A percentile compares a stretch with the other conserved stretches of the same genome.
Conservation (phyloP, 1,139 yeast genomes). For the Torulaspora pretoriensis region DNA sequence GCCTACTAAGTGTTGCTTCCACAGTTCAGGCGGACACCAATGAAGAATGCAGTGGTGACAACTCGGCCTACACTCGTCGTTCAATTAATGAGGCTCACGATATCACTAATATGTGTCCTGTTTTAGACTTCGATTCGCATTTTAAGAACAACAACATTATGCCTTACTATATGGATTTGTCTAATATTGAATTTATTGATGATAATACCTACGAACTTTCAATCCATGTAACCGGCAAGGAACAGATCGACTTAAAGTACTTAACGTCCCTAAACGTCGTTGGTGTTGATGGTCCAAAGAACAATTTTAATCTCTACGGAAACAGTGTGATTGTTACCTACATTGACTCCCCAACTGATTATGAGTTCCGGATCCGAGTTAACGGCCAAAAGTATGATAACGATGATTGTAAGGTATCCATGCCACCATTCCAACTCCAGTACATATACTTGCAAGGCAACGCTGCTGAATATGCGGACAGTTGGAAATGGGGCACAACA, state of each 20-base stretch:
- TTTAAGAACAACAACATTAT: constrained; percentile 20
- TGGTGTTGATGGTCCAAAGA: constrained; percentile 30
- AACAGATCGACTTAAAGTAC: constrained; percentile 22
- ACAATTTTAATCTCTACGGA: constrained; percentile 28
- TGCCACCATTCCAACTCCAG: constrained; percentile 33
- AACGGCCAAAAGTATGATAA: constrained; percentile 17
- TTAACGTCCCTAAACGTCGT: constrained; percentile 32
- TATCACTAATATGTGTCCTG: constrained; percentile 19
- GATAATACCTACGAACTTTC: constrained; percentile 28
- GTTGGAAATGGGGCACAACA: constrained; percentile 26
- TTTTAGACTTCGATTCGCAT: constrained; percentile 25
- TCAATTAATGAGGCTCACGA: background rate
- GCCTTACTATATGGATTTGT: constrained; percentile 25
- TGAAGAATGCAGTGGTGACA: too few relatives aligned
- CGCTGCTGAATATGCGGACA: constrained; percentile 13
- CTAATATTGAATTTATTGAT: constrained; percentile 21
- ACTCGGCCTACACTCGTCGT: background rate
- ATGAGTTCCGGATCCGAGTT: constrained; percentile 29
- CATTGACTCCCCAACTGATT: constrained; percentile 31
- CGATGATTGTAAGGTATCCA: constrained; percentile 17
- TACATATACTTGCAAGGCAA: constrained; percentile 30
- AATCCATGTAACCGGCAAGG: constrained; percentile 27
- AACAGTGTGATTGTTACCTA: constrained; percentile 20
- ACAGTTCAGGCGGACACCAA: too few relatives aligned
- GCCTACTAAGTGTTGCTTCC: too few relatives aligned